Evolutionary conservation across 768 basidiomycete genomes (phyloP).

Genomic region (Agrocybe pediades): DNA sequence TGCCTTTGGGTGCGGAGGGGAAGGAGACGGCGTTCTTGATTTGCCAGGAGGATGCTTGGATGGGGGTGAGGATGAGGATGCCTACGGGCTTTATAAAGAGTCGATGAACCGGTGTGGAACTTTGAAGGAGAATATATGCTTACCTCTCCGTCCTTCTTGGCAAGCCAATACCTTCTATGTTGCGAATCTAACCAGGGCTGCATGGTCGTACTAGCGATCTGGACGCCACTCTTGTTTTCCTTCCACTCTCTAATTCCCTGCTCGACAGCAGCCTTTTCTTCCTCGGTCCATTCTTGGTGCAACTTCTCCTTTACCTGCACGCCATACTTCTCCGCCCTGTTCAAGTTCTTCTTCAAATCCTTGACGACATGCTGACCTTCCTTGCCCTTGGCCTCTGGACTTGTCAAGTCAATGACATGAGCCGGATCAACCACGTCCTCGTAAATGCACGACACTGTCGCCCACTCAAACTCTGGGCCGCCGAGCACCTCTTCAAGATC

Average conservation of each 20-base stretch:
- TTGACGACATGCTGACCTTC: conserved; percentile 46
- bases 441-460: conserved; percentile 60
- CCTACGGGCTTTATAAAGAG: conserved; percentile 38
- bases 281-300: conserved; percentile 39
- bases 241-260: conserved; percentile 60
- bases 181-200: conserved; percentile 57
- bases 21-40: conserved; percentile 61
- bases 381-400: conserved; percentile 34
- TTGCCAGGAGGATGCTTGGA: conserved; percentile 44
- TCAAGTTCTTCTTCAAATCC: conserved; percentile 63
- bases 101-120: neutral
- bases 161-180: conserved; percentile 61
- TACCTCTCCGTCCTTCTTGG: conserved; percentile 36
- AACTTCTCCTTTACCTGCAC: conserved; percentile 49
- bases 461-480: conserved; percentile 50
- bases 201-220: conserved; percentile 54
- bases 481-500: conserved; percentile 53
- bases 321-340: conserved; percentile 54
- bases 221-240: conserved; percentile 50
- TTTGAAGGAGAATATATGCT: conserved; percentile 6
- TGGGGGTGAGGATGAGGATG: conserved; percentile 52
- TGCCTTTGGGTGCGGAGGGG: conserved; percentile 53
- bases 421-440: conserved; percentile 60
- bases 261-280: conserved; percentile 49
- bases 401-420: conserved; percentile 41